phyloP scores from a whole-genome alignment of 495 filamentous ascomycete species.

The Talaromyces proteolyticus region DNA sequence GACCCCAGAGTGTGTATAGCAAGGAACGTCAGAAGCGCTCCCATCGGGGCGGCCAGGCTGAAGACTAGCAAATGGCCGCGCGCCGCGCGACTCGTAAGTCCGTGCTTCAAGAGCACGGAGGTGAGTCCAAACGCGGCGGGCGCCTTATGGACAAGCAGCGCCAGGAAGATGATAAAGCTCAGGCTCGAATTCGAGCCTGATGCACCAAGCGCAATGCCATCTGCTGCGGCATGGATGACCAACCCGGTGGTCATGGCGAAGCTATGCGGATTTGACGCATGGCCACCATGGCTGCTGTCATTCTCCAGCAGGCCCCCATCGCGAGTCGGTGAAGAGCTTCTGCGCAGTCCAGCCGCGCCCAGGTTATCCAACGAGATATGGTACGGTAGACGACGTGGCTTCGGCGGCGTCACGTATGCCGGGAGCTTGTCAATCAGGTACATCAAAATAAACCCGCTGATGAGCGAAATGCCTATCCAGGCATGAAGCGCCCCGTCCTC shows the following conservation, averaged over 20 bases:
- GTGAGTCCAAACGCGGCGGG: constrained; percentile 94
- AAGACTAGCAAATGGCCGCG: constrained; percentile 85
- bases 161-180: constrained; percentile 85
- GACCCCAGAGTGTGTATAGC: constrained; percentile 65
- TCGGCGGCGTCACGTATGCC: constrained; percentile 55
- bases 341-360: constrained; percentile 45
- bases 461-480: constrained; percentile 79
- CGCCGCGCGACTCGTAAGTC: constrained; percentile 77
- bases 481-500: constrained; percentile 52
- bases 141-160: constrained; percentile 96
- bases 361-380: constrained; percentile 83
- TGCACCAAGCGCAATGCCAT: constrained; percentile 92
- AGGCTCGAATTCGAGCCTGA: constrained; percentile 69
- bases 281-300: constrained; percentile 12
- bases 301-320: constrained; percentile 33
- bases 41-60: constrained; percentile 82
- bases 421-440: constrained; percentile 91
- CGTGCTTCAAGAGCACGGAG: constrained; percentile 81
- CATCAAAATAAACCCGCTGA: constrained; percentile 92
- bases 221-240: constrained; percentile 95
- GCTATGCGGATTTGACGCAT: constrained; percentile 28
- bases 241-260: constrained; percentile 82
- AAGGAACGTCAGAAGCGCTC: constrained; percentile 77
- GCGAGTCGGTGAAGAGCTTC: constrained; percentile 41
- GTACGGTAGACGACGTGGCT: constrained; percentile 46